Evolutionary conservation across 2,329 filamentous ascomycete genomes (phyloP), one percentile per base, ranked within the genome.

Genomic region (Epichloe aotearoae): DNA sequence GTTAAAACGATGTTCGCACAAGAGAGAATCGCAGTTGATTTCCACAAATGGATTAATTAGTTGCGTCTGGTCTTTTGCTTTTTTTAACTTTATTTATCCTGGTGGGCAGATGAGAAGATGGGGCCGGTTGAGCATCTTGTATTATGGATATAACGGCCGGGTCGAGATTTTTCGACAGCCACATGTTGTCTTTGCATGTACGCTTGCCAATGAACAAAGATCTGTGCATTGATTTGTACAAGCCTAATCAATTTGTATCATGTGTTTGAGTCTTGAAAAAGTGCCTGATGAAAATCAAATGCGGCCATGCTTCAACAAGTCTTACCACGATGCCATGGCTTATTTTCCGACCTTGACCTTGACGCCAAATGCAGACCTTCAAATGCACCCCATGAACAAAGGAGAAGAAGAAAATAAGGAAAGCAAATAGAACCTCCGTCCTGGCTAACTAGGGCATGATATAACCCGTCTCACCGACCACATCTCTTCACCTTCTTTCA

Each of bases 401-500:
- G 15, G 7, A 43, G 17, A 26, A 17, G 12, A 26, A 15, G 6
- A 15, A 42, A 26, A 46, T 47, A 34, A 46, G 34, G 51, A 43
- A 49, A 46, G 8, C 26, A 30, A 30, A 30, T 10, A 10, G 8
- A 11, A 30, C 26, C 26, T 10, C 26, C 26, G 26, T 30, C 8
- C 26, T 30, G 26, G 8, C 26, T 11, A 30, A 30, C 3, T 30
- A 30, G 26, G 26, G 14, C 17, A 11, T 49, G 11, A 20, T 43
- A 42, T 43, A 19, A 42, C 43, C 37, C 33, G 34, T 39, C 36
- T 37, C 33, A 41, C 14, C 50, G 48, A 19, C 19, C 41, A 15
- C 26, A 34, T 11, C 8, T 23, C 17, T 33, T 62, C 60, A 73
- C 57, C 68, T 63, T 61, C 65, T 65, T 38, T 70, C 69, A 34